phyloP scores from a whole-genome alignment of 2,329 filamentous ascomycete species.

The Neobulgaria alba region DNA sequence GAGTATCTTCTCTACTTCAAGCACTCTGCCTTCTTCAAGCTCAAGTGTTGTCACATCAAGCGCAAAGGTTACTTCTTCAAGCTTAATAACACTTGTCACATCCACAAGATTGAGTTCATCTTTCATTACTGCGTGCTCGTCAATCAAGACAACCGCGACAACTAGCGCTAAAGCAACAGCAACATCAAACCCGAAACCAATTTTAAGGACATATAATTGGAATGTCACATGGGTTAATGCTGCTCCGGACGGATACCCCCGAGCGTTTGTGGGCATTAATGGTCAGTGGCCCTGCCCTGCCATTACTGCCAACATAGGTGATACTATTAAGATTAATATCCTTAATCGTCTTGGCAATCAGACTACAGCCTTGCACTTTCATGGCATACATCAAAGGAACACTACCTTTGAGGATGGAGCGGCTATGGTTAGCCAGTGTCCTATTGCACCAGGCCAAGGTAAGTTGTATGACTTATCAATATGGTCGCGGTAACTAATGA shows the following conservation, averaged over 20 bases:
- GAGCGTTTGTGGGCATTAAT: slow-evolving; percentile 50
- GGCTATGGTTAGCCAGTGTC: slow-evolving; percentile 34
- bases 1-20: too few relatives aligned
- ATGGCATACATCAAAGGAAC: slow-evolving; percentile 47
- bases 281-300: slow-evolving; percentile 47
- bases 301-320: slow-evolving; percentile 42
- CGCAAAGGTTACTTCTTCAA: too few relatives aligned
- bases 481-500: too few relatives aligned
- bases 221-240: slow-evolving; percentile 30
- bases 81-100: too few relatives aligned
- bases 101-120: too few relatives aligned
- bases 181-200: too few relatives aligned
- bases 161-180: too few relatives aligned
- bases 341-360: slow-evolving; percentile 44
- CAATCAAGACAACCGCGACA: too few relatives aligned
- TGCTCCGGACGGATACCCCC: slow-evolving; percentile 31
- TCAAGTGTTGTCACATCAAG: too few relatives aligned
- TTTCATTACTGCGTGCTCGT: too few relatives aligned
- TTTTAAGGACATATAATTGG: slow-evolving; percentile 7
- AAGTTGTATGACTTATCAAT: too few relatives aligned
- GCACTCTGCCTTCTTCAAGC: too few relatives aligned
- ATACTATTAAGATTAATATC: slow-evolving; percentile 40
- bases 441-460: slow-evolving; percentile 13
- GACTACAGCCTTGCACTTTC: slow-evolving; percentile 45
- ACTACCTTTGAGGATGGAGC: slow-evolving; percentile 51